Conservation (phyloP, 2,329 filamentous ascomycete species). For the Geosmithia flava region DNA sequence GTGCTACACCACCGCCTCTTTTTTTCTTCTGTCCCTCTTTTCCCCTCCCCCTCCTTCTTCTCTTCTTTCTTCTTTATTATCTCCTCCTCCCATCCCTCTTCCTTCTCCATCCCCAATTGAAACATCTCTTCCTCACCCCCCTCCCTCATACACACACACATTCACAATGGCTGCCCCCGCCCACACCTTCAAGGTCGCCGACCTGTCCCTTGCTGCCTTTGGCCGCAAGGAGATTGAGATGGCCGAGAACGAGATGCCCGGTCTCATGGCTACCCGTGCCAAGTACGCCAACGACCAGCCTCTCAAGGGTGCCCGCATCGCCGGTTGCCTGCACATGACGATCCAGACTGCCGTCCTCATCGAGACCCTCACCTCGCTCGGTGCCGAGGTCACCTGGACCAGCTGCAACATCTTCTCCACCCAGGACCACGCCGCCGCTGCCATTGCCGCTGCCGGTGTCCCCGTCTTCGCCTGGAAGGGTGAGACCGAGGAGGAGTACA, state of each 20-base stretch:
- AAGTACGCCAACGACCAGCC: conserved; percentile 94
- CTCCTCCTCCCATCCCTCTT: conserved; percentile 10
- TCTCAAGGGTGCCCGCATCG: conserved; percentile 86
- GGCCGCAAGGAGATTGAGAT: conserved; percentile 98
- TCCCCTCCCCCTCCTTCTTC: conserved; percentile 11
- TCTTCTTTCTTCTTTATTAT: conserved; percentile 13
- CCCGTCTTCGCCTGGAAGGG: conserved; percentile 73
- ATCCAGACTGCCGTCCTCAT: conserved; percentile 99
- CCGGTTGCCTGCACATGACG: conserved; percentile 98
- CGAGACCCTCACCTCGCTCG: conserved; percentile 88
- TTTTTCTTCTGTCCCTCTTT: neutral
- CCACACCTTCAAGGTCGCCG: conserved; percentile 94
- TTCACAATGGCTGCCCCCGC: conserved; percentile 63
- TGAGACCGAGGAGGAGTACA: conserved; percentile 99
- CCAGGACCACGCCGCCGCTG: conserved; percentile 94
- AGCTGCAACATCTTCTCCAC: conserved; percentile 99
- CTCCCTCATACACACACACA: conserved; percentile 4
- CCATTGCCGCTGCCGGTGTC: conserved; percentile 86
- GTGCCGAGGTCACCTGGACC: conserved; percentile 97
- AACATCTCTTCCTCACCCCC: conserved; percentile 2
- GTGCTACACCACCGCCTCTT: neutral
- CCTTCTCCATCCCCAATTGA: conserved; percentile 4
- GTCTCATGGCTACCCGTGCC: conserved; percentile 85
- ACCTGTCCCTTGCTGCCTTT: conserved; percentile 95
- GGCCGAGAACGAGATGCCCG: conserved; percentile 93